Base-by-base conservation (phyloP, 176 grass and related monocot species). In the Puya raimondii region DNA sequence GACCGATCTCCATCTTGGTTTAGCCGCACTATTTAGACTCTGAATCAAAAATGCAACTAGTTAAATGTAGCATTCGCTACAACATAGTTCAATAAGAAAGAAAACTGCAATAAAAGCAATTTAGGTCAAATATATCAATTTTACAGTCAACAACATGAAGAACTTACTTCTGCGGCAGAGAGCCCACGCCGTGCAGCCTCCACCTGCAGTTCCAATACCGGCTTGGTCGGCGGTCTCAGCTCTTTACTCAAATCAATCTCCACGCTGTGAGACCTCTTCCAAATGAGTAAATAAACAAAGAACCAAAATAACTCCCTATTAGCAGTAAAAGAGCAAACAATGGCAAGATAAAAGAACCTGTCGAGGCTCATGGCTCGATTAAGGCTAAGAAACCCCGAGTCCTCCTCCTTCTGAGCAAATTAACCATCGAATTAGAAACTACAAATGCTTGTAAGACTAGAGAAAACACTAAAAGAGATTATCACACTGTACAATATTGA, bases 191-290 rank as follows among this genome's bases (percentile, higher is more conserved):
- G 47, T 53, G 94, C 89, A 63, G 84, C 89, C 82, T 90, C 72
- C 5, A 92, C 89, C 85, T 97, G 94, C 64, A 85, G 82, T 68
- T 80, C 53, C 77, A 93, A 67, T 52, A 97, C 85, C 49, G 89
- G 85, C 80, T 83, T 90, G 48, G 80, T 68, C 13, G 89, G 89
- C 20, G 68, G 81, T 77, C 67, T 76, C 83, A 99, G 86, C 83
- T 99, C 94, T 70, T 93, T 84, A 73, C 89, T 99, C 71, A 99
- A 81, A 80, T 99, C 94, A 78, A 93, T 80, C 33, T 99, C 89
- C 63, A 99, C 66, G 49, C 94, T 99, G 68, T 51, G 84, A 80
- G 29, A 54, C 20, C 48, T 50, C 49, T 10, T 42, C 33, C 2
- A 17, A 57, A 69, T 49, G 3, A 23, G 26, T 29, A 68, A 14